phyloP scores from a whole-genome alignment of 805 yeast genomes.

The Ascoidea tarda region DNA sequence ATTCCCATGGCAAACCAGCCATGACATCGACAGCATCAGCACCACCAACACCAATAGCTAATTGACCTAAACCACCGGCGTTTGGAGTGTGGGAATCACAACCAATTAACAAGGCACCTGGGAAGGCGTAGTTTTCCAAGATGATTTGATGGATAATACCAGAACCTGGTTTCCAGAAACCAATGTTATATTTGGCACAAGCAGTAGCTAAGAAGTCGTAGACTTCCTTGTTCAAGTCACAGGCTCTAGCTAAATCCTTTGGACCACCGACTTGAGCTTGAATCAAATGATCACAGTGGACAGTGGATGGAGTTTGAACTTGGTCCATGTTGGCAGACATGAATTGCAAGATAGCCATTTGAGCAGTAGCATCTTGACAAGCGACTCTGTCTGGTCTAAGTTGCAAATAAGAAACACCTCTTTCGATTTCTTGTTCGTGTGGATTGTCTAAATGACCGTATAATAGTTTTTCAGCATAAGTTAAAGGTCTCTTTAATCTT shows the following conservation, averaged over 20 bases:
- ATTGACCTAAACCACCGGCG: constrained; percentile 97
- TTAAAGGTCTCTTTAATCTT: constrained; percentile 77
- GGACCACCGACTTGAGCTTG: constrained; percentile 91
- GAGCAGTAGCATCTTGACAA: constrained; percentile 98
- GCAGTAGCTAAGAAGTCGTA: constrained; percentile 83
- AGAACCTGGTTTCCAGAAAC: constrained; percentile 98
- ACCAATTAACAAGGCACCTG: constrained; percentile 93
- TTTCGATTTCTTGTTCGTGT: constrained; percentile 50
- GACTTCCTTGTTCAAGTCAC: constrained; percentile 85
- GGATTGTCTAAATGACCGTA: constrained; percentile 89
- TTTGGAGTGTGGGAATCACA: constrained; percentile 97
- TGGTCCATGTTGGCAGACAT: constrained; percentile 89
- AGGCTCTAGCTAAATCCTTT: constrained; percentile 73
- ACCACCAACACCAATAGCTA: constrained; percentile 99
- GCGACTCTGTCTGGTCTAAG: constrained; percentile 97
- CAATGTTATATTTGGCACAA: constrained; percentile 90
- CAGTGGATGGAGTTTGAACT: constrained; percentile 91
- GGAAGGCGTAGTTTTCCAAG: constrained; percentile 91
- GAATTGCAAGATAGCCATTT: constrained; percentile 93
- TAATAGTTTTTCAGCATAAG: constrained; percentile 87
- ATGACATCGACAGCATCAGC: constrained; percentile 98
- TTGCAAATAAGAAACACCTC: constrained; percentile 87
- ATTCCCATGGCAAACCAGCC: constrained; percentile 93
- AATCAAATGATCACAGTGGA: constrained; percentile 95
- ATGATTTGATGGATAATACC: constrained; percentile 97